phyloP scores from a whole-genome alignment of 257 asterid genomes.

The Primulina eburnea region DNA sequence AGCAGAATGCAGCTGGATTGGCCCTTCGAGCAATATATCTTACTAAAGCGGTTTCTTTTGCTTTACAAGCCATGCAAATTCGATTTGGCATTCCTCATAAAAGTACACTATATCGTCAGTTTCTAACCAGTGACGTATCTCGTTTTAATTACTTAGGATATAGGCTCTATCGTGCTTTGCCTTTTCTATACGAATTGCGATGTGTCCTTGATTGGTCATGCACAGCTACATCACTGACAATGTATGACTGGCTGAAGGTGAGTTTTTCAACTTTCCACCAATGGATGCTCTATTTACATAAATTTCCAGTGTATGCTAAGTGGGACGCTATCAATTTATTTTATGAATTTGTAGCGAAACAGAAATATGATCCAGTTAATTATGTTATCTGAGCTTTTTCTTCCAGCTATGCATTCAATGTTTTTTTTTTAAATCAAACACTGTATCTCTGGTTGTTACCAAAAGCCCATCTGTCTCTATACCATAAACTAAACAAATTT shows the following conservation, averaged over 20 bases:
- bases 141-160: slow-evolving; percentile 83
- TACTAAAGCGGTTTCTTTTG: slow-evolving; percentile 81
- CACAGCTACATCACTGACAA: slow-evolving; percentile 86
- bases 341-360: not conserved
- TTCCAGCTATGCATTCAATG: not conserved
- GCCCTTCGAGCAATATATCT: slow-evolving; percentile 92
- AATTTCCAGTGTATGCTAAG: not conserved
- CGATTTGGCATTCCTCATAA: slow-evolving; percentile 91
- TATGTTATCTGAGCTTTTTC: not conserved
- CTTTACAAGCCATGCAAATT: slow-evolving; percentile 92
- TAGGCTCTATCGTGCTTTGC: slow-evolving; percentile 92
- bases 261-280: slow-evolving; percentile 27
- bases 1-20: slow-evolving; percentile 72
- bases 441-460: not conserved
- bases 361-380: not conserved
- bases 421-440: too few relatives aligned
- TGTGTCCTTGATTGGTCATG: slow-evolving; percentile 99
- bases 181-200: slow-evolving; percentile 89
- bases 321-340: not conserved
- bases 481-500: not conserved
- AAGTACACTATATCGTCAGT: slow-evolving; percentile 96
- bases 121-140: slow-evolving; percentile 87
- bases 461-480: not conserved
- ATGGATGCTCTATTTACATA: not conserved
- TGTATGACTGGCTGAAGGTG: slow-evolving; percentile 99